phyloP scores from a whole-genome alignment of 192 early-diverging fungal genomes.

The Coemansia interrupta region DNA sequence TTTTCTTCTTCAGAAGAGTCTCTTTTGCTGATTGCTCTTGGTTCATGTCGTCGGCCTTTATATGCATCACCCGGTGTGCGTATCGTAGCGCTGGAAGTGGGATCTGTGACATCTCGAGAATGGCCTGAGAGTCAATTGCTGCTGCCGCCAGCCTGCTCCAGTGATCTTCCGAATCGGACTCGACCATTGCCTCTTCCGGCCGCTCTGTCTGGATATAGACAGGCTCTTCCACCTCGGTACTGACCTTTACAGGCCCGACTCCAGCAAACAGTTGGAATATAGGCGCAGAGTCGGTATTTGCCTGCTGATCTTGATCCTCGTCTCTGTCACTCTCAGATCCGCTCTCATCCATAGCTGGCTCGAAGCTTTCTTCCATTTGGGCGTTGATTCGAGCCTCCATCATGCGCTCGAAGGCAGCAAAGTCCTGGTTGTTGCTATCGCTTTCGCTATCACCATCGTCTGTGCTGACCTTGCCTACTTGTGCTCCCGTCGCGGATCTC shows the following conservation, averaged over 20 bases:
- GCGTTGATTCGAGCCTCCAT: conserved; percentile 33
- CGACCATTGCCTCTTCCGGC: conserved; percentile 27
- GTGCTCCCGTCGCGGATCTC: not conserved
- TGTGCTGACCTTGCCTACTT: not conserved
- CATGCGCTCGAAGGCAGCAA: conserved; percentile 38
- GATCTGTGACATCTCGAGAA: conserved; percentile 15
- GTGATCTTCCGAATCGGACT: conserved; percentile 49
- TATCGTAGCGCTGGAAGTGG: conserved; percentile 33
- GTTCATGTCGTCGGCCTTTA: conserved; percentile 9
- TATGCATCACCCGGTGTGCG: conserved; percentile 32
- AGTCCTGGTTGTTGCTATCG: conserved; percentile 28
- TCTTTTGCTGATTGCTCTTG: conserved; percentile 2
- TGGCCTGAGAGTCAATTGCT: conserved; percentile 29
- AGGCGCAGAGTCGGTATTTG: conserved; percentile 2
- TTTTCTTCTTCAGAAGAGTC: conserved; percentile 4
- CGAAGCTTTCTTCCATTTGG: not conserved
- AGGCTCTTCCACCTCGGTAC: conserved; percentile 15
- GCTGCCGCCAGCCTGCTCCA: conserved; percentile 31
- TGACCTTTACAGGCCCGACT: conserved; percentile 36
- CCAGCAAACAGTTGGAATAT: conserved; percentile 47
- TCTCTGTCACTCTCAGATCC: not conserved
- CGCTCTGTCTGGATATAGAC: conserved; percentile 25
- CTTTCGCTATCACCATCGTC: not conserved
- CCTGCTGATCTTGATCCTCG: not conserved
- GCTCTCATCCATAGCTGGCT: not conserved